phyloP scores from a whole-genome alignment of 805 yeast species.

The Zygosaccharomyces rouxii region DNA sequence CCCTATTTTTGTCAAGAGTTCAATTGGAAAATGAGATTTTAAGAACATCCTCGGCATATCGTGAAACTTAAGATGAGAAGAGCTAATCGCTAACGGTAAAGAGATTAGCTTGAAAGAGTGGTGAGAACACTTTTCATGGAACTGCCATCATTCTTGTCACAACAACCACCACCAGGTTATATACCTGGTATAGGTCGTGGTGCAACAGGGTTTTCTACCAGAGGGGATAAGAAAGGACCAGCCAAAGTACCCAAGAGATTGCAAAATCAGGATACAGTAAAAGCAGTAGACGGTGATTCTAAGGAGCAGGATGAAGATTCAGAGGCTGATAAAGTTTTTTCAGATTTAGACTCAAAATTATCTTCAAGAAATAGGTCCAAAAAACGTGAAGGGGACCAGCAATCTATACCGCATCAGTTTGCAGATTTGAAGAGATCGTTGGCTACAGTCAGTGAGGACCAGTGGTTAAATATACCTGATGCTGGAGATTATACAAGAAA shows the following conservation, averaged over 20 bases:
- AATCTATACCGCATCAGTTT: constrained; percentile 47
- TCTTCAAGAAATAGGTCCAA: constrained; percentile 31
- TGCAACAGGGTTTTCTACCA: constrained; percentile 86
- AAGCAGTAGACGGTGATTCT: constrained; percentile 18
- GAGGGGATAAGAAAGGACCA: constrained; percentile 49
- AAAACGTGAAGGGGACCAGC: constrained; percentile 12
- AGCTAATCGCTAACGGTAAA: no score
- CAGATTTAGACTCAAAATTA: constrained; percentile 57
- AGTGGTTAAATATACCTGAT: constrained; percentile 84
- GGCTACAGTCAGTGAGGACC: constrained; percentile 53
- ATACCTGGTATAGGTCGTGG: constrained; percentile 94
- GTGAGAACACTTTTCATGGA: constrained; percentile 34
- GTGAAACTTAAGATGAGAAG: neutral
- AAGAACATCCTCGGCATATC: neutral
- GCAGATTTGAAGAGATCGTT: constrained; percentile 63
- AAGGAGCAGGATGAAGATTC: constrained; percentile 49
- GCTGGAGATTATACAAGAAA: constrained; percentile 80
- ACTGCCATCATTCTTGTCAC: constrained; percentile 64
- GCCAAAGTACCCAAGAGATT: constrained; percentile 26
- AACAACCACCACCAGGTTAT: constrained; percentile 85
- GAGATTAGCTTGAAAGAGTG: no score
- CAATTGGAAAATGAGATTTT: no score
- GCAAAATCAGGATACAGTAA: constrained; percentile 14
- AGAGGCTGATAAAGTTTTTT: constrained; percentile 73
- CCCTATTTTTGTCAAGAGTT: no score